A percentile compares a stretch with the other conserved stretches of the same genome.
Evolutionary conservation across 108 stramenopile species (phyloP).

Genomic region (Conticribra guillardii): DNA sequence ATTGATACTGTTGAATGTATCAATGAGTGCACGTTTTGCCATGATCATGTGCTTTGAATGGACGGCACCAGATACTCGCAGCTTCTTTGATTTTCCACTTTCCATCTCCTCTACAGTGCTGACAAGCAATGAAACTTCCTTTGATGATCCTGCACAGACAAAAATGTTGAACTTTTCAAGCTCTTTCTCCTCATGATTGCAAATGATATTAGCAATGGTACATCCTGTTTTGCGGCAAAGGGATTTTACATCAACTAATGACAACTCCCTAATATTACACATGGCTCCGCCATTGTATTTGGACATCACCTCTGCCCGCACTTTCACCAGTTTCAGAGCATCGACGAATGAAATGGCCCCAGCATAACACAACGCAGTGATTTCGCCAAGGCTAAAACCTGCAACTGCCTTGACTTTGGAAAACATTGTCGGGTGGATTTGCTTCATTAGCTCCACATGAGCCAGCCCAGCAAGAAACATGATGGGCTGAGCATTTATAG

Average conservation of each 20-base stretch:
- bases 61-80: slow-evolving; percentile 15
- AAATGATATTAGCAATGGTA: slow-evolving; percentile 29
- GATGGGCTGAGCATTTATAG: slow-evolving; percentile 11
- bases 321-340: slow-evolving; percentile 13
- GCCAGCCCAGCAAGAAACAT: slow-evolving; percentile 22
- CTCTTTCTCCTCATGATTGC: slow-evolving; percentile 23
- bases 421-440: slow-evolving; percentile 13
- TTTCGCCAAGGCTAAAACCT: slow-evolving; percentile 28
- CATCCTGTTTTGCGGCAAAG: slow-evolving; percentile 14
- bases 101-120: not conserved
- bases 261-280: slow-evolving; percentile 24
- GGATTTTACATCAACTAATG: not conserved
- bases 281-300: slow-evolving; percentile 15
- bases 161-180: slow-evolving; percentile 22
- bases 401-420: slow-evolving; percentile 22
- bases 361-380: slow-evolving; percentile 23
- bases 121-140: slow-evolving; percentile 4
- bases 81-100: slow-evolving; percentile 7
- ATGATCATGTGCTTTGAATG: slow-evolving; percentile 10
- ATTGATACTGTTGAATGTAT: slow-evolving; percentile 1
- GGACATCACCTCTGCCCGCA: slow-evolving; percentile 16
- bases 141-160: slow-evolving; percentile 23
- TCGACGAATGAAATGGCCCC: slow-evolving; percentile 28
- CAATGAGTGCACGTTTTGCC: not conserved
- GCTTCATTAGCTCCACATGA: slow-evolving; percentile 21